A percentile compares a stretch with the other conserved stretches of the same genome.
These are phyloP conservation scores for Lentinula sp. DNA, from an alignment of 768 basidiomycete genomes.

Conservation along the genomic window DNA sequence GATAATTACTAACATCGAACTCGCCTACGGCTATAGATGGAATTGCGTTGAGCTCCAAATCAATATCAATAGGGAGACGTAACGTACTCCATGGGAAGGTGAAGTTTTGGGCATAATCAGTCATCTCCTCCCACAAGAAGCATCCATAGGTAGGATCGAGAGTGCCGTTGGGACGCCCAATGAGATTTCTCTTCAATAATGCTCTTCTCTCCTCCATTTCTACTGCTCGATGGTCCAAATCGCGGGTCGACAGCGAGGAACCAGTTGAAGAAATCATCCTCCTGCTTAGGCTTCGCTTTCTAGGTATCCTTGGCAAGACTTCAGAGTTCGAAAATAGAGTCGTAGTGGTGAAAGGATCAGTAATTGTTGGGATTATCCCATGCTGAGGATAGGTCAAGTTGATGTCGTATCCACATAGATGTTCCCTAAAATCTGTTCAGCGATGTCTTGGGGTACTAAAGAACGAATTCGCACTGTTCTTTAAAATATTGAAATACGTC, in stretches of 20 bases:
- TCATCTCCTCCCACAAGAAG: constrained; percentile 37
- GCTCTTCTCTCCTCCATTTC: constrained; percentile 14
- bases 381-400: constrained; percentile 44
- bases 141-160: background rate
- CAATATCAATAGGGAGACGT: constrained; percentile 7
- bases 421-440: constrained; percentile 20
- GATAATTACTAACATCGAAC: constrained; percentile 5
- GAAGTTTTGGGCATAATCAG: constrained; percentile 69
- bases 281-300: constrained; percentile 25
- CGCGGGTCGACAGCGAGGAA: background rate
- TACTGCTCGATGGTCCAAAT: constrained; percentile 1
- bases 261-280: constrained; percentile 23
- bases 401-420: constrained; percentile 42
- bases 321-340: background rate
- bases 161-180: constrained; percentile 22
- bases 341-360: constrained; percentile 23
- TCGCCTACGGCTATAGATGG: background rate
- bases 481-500: constrained; percentile 64
- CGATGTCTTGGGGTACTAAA: background rate
- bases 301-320: constrained; percentile 5
- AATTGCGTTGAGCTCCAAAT: background rate
- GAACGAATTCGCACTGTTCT: constrained; percentile 2
- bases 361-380: constrained; percentile 21
- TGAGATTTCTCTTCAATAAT: constrained; percentile 43
- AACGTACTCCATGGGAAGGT: constrained; percentile 51